Conservation (phyloP, 768 basidiomycete species). For the Tulasnella sp. region DNA sequence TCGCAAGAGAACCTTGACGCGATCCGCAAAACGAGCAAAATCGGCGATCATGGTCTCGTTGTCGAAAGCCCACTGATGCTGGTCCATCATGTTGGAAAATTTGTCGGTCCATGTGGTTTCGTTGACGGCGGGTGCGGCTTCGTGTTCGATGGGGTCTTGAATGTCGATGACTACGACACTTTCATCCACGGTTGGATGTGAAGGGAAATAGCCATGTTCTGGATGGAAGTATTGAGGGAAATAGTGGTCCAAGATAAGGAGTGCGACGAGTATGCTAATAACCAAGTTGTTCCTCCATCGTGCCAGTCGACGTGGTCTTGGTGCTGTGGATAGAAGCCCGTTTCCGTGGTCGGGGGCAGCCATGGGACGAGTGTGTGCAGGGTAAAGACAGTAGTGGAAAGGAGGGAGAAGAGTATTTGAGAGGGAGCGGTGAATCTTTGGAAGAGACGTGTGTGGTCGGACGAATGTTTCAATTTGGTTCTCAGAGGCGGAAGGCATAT, state of each 20-base stretch:
- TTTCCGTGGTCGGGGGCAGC: background rate
- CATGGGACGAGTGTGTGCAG: background rate
- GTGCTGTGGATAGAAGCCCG: background rate
- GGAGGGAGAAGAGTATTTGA: background rate
- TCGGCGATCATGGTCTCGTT: background rate
- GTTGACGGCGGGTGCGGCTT: background rate
- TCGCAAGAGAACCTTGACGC: background rate
- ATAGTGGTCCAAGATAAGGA: background rate
- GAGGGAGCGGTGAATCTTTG: constrained; percentile 8
- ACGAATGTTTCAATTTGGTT: background rate
- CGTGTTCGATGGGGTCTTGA: background rate
- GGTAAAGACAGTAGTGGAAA: constrained; percentile 1
- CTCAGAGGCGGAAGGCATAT: background rate
- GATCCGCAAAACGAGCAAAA: background rate
- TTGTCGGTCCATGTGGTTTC: background rate
- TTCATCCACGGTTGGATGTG: background rate
- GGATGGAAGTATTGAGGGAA: constrained; percentile 5
- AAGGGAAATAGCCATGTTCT: background rate
- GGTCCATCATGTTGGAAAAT: background rate
- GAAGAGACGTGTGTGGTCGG: background rate
- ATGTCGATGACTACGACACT: background rate
- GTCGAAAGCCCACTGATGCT: background rate
- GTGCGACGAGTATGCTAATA: background rate
- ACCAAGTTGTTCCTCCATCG: constrained; percentile 13
- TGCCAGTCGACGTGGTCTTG: constrained; percentile 10